These are phyloP conservation scores for Pseudocercospora macadamiae DNA, from an alignment of 2,329 filamentous ascomycete genomes.

Conservation along the genomic window DNA sequence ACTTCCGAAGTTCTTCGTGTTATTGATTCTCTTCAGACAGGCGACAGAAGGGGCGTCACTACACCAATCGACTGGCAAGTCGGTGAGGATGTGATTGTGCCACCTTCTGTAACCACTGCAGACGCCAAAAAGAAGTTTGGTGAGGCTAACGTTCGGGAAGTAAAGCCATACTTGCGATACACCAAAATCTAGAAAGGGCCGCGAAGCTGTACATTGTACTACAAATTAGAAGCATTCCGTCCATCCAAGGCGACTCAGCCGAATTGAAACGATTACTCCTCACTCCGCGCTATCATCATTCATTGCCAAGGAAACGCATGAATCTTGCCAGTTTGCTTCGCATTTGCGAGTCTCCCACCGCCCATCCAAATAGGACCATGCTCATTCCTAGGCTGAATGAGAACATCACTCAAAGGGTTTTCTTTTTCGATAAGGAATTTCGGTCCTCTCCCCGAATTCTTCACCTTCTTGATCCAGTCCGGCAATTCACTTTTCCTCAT, in stretches of 20 bases:
- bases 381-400: not conserved
- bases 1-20: slow-evolving; percentile 61
- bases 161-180: slow-evolving; percentile 73
- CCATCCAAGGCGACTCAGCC: not conserved
- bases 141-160: slow-evolving; percentile 63
- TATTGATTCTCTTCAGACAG: slow-evolving; percentile 63
- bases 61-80: slow-evolving; percentile 83
- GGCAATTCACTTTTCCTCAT: slow-evolving; percentile 8
- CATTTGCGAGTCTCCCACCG: not conserved
- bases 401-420: slow-evolving; percentile 11
- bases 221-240: not conserved
- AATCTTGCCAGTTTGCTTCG: not conserved
- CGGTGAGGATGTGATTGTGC: slow-evolving; percentile 91
- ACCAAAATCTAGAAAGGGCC: slow-evolving; percentile 49
- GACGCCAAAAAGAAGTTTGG: slow-evolving; percentile 89
- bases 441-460: slow-evolving; percentile 20
- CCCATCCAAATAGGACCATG: slow-evolving; percentile 10
- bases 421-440: slow-evolving; percentile 21
- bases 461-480: slow-evolving; percentile 20
- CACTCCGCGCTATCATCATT: slow-evolving; percentile 3
- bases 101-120: slow-evolving; percentile 78
- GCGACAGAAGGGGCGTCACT: slow-evolving; percentile 75
- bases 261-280: not conserved
- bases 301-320: not conserved
- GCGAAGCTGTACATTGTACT: not conserved